A percentile compares a stretch with the other conserved stretches of the same genome.
Evolutionary conservation across 257 asterid genomes (phyloP).

Genomic region (Apocynum venetum): DNA sequence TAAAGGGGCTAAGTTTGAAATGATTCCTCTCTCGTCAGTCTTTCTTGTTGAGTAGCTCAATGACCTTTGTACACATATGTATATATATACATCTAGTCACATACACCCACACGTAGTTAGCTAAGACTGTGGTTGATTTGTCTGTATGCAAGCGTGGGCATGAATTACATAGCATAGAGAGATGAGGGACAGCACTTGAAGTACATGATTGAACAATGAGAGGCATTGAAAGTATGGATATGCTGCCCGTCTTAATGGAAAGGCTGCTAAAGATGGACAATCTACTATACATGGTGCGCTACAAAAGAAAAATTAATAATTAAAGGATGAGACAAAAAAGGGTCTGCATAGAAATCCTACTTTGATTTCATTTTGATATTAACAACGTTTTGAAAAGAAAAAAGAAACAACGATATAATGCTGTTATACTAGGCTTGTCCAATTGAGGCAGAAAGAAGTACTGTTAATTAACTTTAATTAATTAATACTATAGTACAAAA

Average conservation of each 20-base stretch:
- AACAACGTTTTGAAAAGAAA: no score
- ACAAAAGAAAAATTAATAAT: neutral
- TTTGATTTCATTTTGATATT: neutral
- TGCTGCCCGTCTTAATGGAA: conserved; percentile 8
- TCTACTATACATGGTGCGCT: conserved; percentile 11
- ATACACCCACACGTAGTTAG: neutral
- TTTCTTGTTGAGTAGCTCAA: conserved; percentile 7
- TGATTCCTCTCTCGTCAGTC: neutral
- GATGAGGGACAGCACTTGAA: neutral
- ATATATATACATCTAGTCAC: neutral
- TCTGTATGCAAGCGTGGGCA: neutral
- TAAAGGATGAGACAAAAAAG: conserved; percentile 6
- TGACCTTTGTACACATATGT: neutral
- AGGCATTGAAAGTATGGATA: conserved; percentile 18
- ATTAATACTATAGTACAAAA: no score
- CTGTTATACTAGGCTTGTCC: neutral
- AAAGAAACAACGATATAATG: no score
- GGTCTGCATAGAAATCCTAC: neutral
- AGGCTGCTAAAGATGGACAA: conserved; percentile 34
- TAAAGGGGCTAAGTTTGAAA: neutral
- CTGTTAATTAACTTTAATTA: neutral
- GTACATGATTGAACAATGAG: conserved; percentile 21
- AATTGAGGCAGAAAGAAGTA: neutral
- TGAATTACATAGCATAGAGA: neutral
- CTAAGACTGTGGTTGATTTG: neutral